Conservation (phyloP, 352 stramenopile genomes). For the Blastocystis sp. region DNA sequence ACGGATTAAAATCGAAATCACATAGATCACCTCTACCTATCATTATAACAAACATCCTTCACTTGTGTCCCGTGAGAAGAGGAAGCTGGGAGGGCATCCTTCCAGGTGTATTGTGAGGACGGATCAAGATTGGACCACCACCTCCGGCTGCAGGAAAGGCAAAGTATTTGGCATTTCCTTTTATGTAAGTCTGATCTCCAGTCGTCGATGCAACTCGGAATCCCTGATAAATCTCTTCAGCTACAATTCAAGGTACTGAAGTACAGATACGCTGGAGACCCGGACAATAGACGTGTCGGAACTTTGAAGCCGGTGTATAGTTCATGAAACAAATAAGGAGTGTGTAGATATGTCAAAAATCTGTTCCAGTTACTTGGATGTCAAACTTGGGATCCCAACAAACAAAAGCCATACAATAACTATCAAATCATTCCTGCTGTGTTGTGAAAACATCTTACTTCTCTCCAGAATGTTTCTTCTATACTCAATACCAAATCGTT, state of each 20-base stretch:
- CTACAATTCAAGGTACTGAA: not conserved
- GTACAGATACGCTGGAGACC: slow-evolving; percentile 42
- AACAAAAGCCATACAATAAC: not conserved
- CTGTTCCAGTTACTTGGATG: slow-evolving; percentile 27
- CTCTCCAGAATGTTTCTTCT: not conserved
- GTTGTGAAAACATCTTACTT: no score
- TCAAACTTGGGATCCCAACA: slow-evolving; percentile 4
- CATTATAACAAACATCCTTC: not conserved
- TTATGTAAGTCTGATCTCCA: slow-evolving; percentile 99
- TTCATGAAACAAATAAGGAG: slow-evolving; percentile 20
- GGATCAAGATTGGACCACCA: slow-evolving; percentile 70
- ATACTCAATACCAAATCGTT: not conserved
- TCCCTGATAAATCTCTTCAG: slow-evolving; percentile 65
- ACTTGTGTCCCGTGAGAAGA: slow-evolving; percentile 83
- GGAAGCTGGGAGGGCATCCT: slow-evolving; percentile 69
- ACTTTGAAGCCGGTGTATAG: slow-evolving; percentile 58
- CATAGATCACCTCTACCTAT: slow-evolving; percentile 72
- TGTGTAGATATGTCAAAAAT: not conserved
- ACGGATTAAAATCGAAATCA: slow-evolving; percentile 99
- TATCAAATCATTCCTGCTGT: not conserved
- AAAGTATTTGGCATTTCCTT: slow-evolving; percentile 98
- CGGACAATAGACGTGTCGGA: slow-evolving; percentile 61
- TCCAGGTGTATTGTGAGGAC: slow-evolving; percentile 63
- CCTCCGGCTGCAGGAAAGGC: slow-evolving; percentile 83
- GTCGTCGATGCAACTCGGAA: slow-evolving; percentile 88